Evolutionary conservation across 148 eudicot genomes (phyloP), one percentile per base, ranked within the genome.

Genomic region (Pouteria glomerata): DNA sequence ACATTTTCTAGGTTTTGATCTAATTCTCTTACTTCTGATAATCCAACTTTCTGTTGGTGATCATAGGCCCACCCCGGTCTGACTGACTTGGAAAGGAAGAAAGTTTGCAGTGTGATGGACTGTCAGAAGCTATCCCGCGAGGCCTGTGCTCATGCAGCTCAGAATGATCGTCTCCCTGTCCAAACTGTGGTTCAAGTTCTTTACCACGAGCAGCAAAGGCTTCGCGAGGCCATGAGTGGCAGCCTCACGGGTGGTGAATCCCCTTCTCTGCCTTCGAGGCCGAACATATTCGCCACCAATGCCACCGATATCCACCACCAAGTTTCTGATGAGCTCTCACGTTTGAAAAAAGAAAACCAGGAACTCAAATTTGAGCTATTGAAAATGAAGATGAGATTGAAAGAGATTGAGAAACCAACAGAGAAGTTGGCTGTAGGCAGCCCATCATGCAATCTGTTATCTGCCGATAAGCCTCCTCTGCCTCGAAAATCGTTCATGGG

Each of bases 101-200:
- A 90, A 79, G 86, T 95, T 6, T 92, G 97, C 89, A 82, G 96
- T 74, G 74, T 88, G 31, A 92, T 95, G 96, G 96, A 95, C 85
- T 92, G 97, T 58, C 96, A 88, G 63, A 95, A 88, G 82, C 85
- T 95, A n/a, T 95, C 99, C 1, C 71, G 96, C 0, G 97, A 92
- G 67, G 99, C 99, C 57, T 90, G 97, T 52, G 92, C 94, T 31
- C 99, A 91, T 26, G 99, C 96, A 0, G 97, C 99, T 66, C 99
- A 95, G 37, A 95, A 91, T 19, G 92, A 91, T 56, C 83, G 99
- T 8, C 89, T 95, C n/a, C 97, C 99, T 0, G 97, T 84, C 33
- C 99, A 95, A 77, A 87, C 96, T 0, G 92, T 92, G 0, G 96
- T 95, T 41, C 96, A 95, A 83, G 94, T 90, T 14, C 94, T 92